Evolutionary conservation across 345 rosid species (phyloP).

Genomic region (Eucalyptus polyanthemos): DNA sequence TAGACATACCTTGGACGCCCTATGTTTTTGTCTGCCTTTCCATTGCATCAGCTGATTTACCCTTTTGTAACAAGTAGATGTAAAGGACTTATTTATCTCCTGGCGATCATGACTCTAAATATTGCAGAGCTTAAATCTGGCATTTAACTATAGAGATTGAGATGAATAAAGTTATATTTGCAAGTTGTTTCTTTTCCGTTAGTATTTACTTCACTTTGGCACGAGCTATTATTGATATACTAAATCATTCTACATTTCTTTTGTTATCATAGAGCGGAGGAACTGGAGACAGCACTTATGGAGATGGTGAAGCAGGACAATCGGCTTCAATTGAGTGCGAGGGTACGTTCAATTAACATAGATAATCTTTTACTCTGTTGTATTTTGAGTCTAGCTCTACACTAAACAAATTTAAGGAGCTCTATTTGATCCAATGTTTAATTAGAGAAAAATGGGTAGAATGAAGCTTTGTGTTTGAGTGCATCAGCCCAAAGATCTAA

Average conservation of each 20-base stretch:
- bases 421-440: background rate
- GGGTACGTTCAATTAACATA: constrained; percentile 25
- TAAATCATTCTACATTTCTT: background rate
- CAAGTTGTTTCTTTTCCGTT: background rate
- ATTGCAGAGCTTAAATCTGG: background rate
- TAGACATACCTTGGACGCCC: background rate
- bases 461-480: background rate
- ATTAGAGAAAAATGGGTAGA: background rate
- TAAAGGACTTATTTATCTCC: background rate
- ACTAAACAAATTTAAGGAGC: background rate
- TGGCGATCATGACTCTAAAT: background rate
- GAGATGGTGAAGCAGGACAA: constrained; percentile 94
- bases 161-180: background rate
- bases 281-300: constrained; percentile 86
- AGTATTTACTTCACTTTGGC: background rate
- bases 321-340: constrained; percentile 58
- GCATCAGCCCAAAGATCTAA: background rate
- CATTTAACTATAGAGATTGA: background rate
- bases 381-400: background rate
- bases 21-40: background rate
- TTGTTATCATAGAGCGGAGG: constrained; percentile 60
- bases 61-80: background rate
- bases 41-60: background rate
- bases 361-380: background rate
- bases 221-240: background rate